phyloP scores from a whole-genome alignment of 2,329 filamentous ascomycete species.

The Verticillium tricorpus region DNA sequence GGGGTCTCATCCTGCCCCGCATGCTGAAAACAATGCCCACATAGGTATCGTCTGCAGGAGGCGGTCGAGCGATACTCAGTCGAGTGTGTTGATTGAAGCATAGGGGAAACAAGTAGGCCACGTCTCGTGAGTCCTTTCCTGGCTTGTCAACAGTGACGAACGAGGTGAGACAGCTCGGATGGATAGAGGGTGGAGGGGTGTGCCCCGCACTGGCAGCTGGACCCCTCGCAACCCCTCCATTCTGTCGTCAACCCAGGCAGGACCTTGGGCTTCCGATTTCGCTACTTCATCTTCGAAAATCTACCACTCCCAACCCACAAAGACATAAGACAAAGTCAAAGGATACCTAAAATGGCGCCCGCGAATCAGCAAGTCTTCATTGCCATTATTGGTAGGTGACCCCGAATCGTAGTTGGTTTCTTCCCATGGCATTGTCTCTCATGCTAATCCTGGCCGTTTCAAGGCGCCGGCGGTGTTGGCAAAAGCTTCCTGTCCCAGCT shows the following conservation, averaged over 20 bases:
- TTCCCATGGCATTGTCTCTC: not conserved
- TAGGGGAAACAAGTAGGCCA: no score
- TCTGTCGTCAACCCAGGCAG: not conserved
- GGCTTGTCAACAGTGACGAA: no score
- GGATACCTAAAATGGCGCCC: conserved; percentile 30
- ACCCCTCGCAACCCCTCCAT: not conserved
- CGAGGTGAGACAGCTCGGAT: no score
- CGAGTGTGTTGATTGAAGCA: no score
- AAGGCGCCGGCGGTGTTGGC: conserved; percentile 89
- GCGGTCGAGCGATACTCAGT: no score
- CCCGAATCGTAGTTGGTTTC: not conserved
- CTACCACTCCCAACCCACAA: not conserved
- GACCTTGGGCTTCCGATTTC: not conserved
- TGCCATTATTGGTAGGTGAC: conserved; percentile 44
- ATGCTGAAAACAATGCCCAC: not conserved
- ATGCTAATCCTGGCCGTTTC: conserved; percentile 1
- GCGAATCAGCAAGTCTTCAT: conserved; percentile 42
- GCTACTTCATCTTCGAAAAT: not conserved
- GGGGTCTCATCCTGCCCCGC: not conserved
- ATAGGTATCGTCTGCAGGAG: no score
- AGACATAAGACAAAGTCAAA: not conserved
- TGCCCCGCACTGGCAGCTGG: not conserved
- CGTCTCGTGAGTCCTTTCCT: no score
- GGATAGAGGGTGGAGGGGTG: no score
- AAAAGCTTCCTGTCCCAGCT: conserved; percentile 87